Percentiles rank a stretch among this genome's conserved stretches.
phyloP scores from a whole-genome alignment of 805 yeast species.

The Saccharomycopsis lassenensis region DNA sequence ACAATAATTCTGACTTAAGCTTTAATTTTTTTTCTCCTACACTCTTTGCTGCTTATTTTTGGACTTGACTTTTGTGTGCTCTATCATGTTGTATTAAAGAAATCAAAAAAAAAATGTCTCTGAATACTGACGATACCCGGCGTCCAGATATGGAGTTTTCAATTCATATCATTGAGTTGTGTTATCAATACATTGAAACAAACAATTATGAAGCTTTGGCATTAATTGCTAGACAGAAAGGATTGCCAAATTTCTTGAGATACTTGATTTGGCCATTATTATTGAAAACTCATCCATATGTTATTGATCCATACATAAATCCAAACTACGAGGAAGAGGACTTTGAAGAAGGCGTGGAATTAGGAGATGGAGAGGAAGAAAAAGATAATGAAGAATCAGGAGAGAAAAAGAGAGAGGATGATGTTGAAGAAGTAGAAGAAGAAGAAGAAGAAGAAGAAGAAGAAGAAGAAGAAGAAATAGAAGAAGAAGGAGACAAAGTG shows the following conservation, averaged over 20 bases:
- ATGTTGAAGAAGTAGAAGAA: not conserved
- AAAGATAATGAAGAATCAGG: conserved; percentile 25
- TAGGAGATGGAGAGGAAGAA: conserved; percentile 29
- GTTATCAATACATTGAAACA: conserved; percentile 42
- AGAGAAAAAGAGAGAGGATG: conserved; percentile 19
- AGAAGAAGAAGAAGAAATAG: conserved; percentile 26
- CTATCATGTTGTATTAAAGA: too few relatives aligned
- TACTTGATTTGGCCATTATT: conserved; percentile 77
- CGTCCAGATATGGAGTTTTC: too few relatives aligned
- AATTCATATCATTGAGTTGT: conserved; percentile 25
- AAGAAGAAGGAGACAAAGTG: conserved; percentile 23
- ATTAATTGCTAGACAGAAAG: conserved; percentile 66
- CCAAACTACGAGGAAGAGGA: conserved; percentile 31
- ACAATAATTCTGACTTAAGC: too few relatives aligned
- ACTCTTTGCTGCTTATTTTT: too few relatives aligned
- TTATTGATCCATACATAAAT: conserved; percentile 58
- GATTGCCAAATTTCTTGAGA: conserved; percentile 76
- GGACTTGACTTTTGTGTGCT: too few relatives aligned
- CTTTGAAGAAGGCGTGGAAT: too few relatives aligned
- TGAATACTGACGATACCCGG: too few relatives aligned
- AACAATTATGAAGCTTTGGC: conserved; percentile 71
- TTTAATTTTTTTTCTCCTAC: too few relatives aligned
- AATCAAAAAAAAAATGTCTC: too few relatives aligned
- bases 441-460: not conserved
- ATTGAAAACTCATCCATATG: conserved; percentile 77